Evolutionary conservation across 768 basidiomycete genomes (phyloP), one percentile per base, ranked within the genome.

Genomic region (Trametes meyenii): DNA sequence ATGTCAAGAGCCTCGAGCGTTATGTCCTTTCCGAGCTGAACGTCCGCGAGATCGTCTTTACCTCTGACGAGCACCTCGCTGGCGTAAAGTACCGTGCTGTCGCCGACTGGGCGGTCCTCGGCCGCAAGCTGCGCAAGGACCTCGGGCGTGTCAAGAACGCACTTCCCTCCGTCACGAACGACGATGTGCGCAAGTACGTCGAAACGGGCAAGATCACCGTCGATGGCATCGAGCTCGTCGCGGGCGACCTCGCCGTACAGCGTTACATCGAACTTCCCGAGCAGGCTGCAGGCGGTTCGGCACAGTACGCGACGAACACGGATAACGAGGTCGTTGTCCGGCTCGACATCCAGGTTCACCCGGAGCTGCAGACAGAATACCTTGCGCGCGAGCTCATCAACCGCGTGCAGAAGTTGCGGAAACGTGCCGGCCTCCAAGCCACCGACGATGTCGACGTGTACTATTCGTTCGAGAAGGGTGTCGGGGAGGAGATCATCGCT

Each of bases 11-110:
- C 3, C 81, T 99, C 56, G 87, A 91, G 65, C 82, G 87, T 43
- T 98, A 98, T 78, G 88, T 99, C 68, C 81, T 88, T 68, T 96
- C 94, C 16, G 96, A 99, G 73, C 87, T 99, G 69, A 99, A 99
- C 76, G 87, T 98, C 60, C 92, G 94, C 24, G 87, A 92, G 66
- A 78, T 99, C 67, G 74, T 91, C 63, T 92, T 97, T 81, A 95
- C 89, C 56, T 90, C 90, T 1, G 91, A 97, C 71, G 97, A 98
- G 74, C 76, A 80, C 13, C 74, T 83, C 33, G 93, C 94, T 36
- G 94, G 96, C 23, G 90, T 98, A 66, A 86, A 86, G 63, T 98
- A 98, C 81, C 86, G 86, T 56, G 96, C 89, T 5, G 87, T 89
- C 29, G 96, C 97, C 11, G 97, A 99, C 77, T 98, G 94, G 93